Evolutionary conservation across 106 monocot species (phyloP).

Genomic region (Dendrobium catenatum): DNA sequence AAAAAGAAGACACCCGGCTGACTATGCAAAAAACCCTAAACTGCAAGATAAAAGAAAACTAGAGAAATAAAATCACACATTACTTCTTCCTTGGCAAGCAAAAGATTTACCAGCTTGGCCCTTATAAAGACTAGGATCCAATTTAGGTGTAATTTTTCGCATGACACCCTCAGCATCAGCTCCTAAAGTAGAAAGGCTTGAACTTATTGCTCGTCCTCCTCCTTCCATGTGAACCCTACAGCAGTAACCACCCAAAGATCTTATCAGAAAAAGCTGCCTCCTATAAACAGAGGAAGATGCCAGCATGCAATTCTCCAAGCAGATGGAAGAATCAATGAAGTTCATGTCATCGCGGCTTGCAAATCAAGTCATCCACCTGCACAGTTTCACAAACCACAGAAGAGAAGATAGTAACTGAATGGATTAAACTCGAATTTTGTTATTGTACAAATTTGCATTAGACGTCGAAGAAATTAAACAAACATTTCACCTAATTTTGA

Average conservation of each 20-base stretch:
- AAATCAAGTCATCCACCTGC: slow-evolving; percentile 9
- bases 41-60: not conserved
- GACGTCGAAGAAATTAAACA: not conserved
- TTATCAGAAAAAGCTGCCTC: slow-evolving; percentile 66
- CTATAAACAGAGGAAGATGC: slow-evolving; percentile 43
- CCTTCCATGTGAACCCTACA: slow-evolving; percentile 9
- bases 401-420: not conserved
- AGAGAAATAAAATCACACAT: not conserved
- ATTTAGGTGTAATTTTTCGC: slow-evolving; percentile 50
- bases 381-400: not conserved
- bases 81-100: not conserved
- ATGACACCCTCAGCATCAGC: slow-evolving; percentile 48
- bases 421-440: not conserved
- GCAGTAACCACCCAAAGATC: slow-evolving; percentile 29
- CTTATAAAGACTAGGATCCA: slow-evolving; percentile 54
- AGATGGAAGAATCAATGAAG: slow-evolving; percentile 8
- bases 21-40: not conserved
- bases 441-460: not conserved
- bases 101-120: slow-evolving; percentile 72
- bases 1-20: not conserved
- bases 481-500: not conserved
- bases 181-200: slow-evolving; percentile 14
- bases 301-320: slow-evolving; percentile 27
- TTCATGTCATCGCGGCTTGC: slow-evolving; percentile 22
- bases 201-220: slow-evolving; percentile 3